These are phyloP conservation scores for Backusella circina DNA, from an alignment of 192 early-diverging fungal species.

Conservation along the genomic window DNA sequence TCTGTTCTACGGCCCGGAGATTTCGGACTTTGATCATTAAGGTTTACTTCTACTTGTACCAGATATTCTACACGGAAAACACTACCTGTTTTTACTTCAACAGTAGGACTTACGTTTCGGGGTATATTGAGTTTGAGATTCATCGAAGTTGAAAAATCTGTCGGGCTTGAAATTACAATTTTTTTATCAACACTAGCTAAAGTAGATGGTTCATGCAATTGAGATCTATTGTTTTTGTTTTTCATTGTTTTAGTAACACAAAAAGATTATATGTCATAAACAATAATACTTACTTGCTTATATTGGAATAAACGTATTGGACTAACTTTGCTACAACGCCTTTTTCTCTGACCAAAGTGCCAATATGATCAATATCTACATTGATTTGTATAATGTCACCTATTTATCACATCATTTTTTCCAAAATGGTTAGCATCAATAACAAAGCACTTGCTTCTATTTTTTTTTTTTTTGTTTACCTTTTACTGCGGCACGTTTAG, in stretches of 20 bases:
- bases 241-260: background rate
- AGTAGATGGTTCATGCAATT: background rate
- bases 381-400: background rate
- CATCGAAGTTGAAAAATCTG: background rate
- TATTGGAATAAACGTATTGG: background rate
- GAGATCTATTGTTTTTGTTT: background rate
- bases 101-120: background rate
- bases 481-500: slow-evolving; percentile 9
- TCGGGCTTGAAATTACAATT: background rate
- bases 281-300: background rate
- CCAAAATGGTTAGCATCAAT: background rate
- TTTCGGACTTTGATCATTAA: slow-evolving; percentile 8
- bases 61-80: background rate
- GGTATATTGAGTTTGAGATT: background rate
- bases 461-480: background rate
- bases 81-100: background rate
- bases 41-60: background rate
- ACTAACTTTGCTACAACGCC: background rate
- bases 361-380: slow-evolving; percentile 6
- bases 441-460: background rate
- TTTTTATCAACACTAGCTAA: background rate
- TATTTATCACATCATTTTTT: background rate
- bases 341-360: background rate
- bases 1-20: background rate
- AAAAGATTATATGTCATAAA: background rate